Base-by-base conservation (phyloP, 1,284 basidiomycete species). In the Malassezia sympodialis region DNA sequence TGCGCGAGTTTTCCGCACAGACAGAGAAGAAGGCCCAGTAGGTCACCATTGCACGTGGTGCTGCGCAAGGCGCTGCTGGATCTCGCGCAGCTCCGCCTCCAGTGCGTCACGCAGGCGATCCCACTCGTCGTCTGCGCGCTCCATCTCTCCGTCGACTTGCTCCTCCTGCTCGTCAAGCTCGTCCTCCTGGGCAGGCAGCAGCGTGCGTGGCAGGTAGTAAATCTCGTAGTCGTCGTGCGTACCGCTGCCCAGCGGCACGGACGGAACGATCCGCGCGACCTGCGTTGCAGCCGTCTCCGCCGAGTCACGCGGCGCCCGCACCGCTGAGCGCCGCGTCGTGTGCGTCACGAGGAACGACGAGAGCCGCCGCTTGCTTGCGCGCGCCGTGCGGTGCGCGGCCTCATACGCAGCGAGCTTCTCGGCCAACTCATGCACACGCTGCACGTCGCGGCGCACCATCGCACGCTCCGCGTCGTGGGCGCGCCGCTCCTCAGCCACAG, bases 131-230 rank as follows among this genome's bases (percentile, higher is more conserved):
- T 60, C 58, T 4, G 58, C 58, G 5, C 37, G 32, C 37, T 60
- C 58, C 8, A 60, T 42, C 26, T 28, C 40, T 8, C 28, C 49
- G 35, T 60, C 58, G 17, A 51, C 43, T 12, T 14, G 32, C 46
- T 60, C 58, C 34, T 60, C 58, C 43, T 60, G 58, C 27, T 39
- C 50, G 46, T 60, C 58, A 32, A 60, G 51, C 39, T 32, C 49
- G 28, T 53, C 53, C 37, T 60, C 58, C 28, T 60, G 58, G 31
- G 37, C 32, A 3, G 58, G 53, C 2, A 60, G 39, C 21, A 60
- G 53, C 48, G 39, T 53, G 1, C 53, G 50, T n/a, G 58, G 58
- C 11, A 60, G 47, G 23, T 60, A 53, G 43, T 60, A 60, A 11
- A 56, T 40, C 14, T 56, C 53, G 27, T 35, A 56, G 11, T 49